These are phyloP conservation scores for Passiflora organensis DNA, from an alignment of 345 rosid species.

Conservation along the genomic window DNA sequence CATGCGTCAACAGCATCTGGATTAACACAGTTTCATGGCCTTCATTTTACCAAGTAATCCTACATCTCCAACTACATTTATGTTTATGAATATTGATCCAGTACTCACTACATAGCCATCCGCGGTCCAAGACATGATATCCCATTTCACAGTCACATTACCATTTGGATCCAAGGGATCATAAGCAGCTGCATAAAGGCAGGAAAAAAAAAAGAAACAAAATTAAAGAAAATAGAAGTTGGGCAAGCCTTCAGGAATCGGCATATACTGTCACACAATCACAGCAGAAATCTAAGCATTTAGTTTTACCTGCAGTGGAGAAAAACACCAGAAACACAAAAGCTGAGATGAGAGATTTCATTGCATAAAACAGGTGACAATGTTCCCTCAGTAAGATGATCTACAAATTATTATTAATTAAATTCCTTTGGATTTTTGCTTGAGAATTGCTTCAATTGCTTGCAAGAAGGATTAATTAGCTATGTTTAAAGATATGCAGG, in stretches of 20 bases:
- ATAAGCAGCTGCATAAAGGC: conserved; percentile 62
- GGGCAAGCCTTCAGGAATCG: background rate
- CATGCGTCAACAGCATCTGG: background rate
- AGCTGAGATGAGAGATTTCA: conserved; percentile 32
- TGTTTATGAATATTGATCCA: background rate
- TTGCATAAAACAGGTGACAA: no score
- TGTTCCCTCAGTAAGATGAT: no score
- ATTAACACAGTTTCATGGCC: background rate
- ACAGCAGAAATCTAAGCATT: background rate
- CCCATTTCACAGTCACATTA: conserved; percentile 85
- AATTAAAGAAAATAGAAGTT: background rate
- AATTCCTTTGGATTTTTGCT: no score
- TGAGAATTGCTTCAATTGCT: no score
- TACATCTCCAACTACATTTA: no score
- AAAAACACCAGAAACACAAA: conserved; percentile 36
- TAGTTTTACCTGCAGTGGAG: conserved; percentile 43
- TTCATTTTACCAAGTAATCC: no score
- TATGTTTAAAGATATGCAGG: no score
- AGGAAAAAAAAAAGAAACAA: conserved; percentile 3
- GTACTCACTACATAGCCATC: conserved; percentile 78
- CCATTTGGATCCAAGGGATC: conserved; percentile 92
- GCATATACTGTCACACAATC: background rate
- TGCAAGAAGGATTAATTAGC: no score
- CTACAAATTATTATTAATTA: no score
- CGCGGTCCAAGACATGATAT: conserved; percentile 73